These are phyloP conservation scores for Alternaria gaisen DNA, from an alignment of 2,329 filamentous ascomycete species.

Conservation along the genomic window DNA sequence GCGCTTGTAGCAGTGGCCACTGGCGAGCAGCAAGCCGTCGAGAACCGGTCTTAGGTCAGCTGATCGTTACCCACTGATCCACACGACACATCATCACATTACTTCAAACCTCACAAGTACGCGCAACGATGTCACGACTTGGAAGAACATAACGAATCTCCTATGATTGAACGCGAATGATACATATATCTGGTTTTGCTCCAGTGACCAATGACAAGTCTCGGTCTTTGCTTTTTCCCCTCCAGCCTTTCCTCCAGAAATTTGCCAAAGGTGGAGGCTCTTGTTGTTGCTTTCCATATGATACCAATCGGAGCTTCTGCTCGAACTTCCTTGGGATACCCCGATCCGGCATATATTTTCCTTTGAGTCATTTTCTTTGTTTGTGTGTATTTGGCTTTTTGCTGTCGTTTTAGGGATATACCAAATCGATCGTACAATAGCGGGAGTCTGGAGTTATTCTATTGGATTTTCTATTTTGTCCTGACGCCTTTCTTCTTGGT, in stretches of 20 bases:
- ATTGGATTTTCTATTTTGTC: neutral
- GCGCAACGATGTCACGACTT: constrained; percentile 34
- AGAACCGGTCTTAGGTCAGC: constrained; percentile 33
- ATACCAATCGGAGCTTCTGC: constrained; percentile 42
- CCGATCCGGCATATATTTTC: constrained; percentile 12
- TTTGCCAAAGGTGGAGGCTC: constrained; percentile 33
- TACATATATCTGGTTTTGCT: constrained; percentile 19
- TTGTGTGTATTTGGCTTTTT: neutral
- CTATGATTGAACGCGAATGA: constrained; percentile 23
- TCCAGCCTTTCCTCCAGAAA: neutral
- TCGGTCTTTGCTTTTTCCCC: constrained; percentile 12
- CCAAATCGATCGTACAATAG: constrained; percentile 39
- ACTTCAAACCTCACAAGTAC: constrained; percentile 12
- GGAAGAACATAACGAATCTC: constrained; percentile 30
- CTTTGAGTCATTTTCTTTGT: constrained; percentile 15
- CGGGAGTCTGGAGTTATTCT: constrained; percentile 27
- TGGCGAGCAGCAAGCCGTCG: constrained; percentile 58
- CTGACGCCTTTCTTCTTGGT: neutral
- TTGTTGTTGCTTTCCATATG: constrained; percentile 38
- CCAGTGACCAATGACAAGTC: constrained; percentile 25
- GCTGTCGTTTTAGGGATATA: constrained; percentile 31
- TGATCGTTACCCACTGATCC: neutral
- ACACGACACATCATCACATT: constrained; percentile 11
- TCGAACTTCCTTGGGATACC: constrained; percentile 23
- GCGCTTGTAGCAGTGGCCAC: constrained; percentile 73